Percentiles rank a stretch among this genome's conserved stretches.
Conservation (phyloP, 306 rosid species). For the Cicer judaicum region DNA sequence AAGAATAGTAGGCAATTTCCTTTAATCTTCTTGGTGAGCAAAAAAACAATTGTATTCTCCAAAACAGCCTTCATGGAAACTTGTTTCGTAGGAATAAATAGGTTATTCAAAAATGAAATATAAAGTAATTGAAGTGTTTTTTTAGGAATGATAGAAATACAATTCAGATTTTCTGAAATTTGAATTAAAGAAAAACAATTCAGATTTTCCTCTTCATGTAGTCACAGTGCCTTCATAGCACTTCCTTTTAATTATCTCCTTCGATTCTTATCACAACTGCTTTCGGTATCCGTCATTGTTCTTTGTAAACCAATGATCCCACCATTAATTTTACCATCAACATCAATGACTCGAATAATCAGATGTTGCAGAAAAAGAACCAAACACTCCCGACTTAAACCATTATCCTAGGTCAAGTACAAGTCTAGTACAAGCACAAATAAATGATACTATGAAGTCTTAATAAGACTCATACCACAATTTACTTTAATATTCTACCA, state of each 20-base stretch:
- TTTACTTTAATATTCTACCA: constrained; percentile 2
- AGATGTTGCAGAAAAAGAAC: background rate
- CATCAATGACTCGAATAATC: background rate
- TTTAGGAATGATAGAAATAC: too few species aligned
- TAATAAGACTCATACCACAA: background rate
- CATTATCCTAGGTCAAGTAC: constrained; percentile 1
- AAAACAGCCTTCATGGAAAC: too few species aligned
- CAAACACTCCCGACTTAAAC: background rate
- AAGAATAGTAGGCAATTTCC: too few species aligned
- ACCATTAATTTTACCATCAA: background rate
- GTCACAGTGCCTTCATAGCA: background rate
- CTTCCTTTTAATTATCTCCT: background rate
- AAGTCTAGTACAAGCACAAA: background rate
- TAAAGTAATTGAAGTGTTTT: too few species aligned
- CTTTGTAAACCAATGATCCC: background rate
- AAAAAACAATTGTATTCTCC: too few species aligned
- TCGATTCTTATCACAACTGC: background rate
- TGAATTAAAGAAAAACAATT: background rate
- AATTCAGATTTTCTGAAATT: too few species aligned
- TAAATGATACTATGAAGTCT: background rate
- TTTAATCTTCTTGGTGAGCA: too few species aligned
- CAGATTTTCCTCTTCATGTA: background rate
- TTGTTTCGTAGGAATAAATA: too few species aligned
- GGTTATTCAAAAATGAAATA: too few species aligned
- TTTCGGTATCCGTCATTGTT: background rate